Evolutionary conservation across 31 red algal genomes (phyloP).

Genomic region (Bonnemaisonia californica): DNA sequence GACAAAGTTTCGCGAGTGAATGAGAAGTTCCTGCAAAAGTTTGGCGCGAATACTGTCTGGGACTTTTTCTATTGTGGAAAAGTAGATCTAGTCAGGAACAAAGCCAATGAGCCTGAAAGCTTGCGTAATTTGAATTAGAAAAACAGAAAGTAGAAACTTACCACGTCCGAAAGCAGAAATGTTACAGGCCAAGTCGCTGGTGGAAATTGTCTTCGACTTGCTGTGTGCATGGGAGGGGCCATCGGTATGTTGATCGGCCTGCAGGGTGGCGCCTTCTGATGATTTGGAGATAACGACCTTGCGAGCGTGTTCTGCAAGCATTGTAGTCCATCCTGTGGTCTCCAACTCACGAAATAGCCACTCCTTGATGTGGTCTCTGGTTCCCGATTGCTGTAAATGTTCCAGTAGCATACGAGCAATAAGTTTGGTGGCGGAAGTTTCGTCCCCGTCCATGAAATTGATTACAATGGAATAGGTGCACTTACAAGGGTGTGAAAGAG

Average conservation of each 20-base stretch:
- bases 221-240: background rate
- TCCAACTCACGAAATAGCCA: slow-evolving; percentile 33
- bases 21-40: background rate
- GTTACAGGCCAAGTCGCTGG: background rate
- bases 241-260: background rate
- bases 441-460: slow-evolving; percentile 13
- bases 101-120: too few relatives aligned
- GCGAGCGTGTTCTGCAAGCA: background rate
- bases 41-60: background rate
- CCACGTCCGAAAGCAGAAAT: background rate
- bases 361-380: slow-evolving; percentile 56
- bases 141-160: background rate
- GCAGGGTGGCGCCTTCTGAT: background rate
- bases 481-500: too few relatives aligned
- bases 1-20: background rate
- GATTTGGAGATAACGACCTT: background rate
- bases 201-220: background rate
- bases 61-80: background rate
- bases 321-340: slow-evolving; percentile 33
- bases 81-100: too few relatives aligned
- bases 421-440: slow-evolving; percentile 13
- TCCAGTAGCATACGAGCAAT: slow-evolving; percentile 33
- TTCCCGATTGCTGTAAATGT: slow-evolving; percentile 35
- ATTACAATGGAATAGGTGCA: background rate
- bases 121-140: too few relatives aligned